phyloP scores from a whole-genome alignment of 352 stramenopile species.

The Pythium coloratum region DNA sequence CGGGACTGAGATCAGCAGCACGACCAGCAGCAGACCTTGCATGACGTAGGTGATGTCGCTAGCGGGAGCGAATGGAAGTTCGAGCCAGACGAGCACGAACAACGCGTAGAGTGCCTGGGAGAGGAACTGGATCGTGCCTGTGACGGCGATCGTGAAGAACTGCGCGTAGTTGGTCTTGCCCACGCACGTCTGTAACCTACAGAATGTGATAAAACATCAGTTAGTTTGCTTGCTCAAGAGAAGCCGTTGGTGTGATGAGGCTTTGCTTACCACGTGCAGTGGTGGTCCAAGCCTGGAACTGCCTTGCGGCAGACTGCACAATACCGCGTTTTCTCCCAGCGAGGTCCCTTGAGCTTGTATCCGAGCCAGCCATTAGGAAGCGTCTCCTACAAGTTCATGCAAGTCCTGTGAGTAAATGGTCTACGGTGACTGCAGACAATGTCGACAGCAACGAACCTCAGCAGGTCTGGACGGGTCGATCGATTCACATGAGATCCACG shows the following conservation, averaged over 20 bases:
- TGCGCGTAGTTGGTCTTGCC: slow-evolving; percentile 83
- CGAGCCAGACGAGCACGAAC: slow-evolving; percentile 57
- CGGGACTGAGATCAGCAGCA: slow-evolving; percentile 66
- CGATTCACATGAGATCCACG: slow-evolving; percentile 72
- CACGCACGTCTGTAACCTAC: slow-evolving; percentile 82
- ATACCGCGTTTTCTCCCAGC: slow-evolving; percentile 83
- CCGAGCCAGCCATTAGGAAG: slow-evolving; percentile 65
- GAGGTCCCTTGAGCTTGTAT: slow-evolving; percentile 55
- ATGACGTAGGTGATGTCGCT: slow-evolving; percentile 34
- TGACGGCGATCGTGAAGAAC: slow-evolving; percentile 83
- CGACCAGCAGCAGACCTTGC: slow-evolving; percentile 47
- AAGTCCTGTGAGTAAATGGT: background rate
- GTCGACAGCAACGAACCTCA: slow-evolving; percentile 23
- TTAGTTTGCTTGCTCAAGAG: background rate
- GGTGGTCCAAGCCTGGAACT: slow-evolving; percentile 79
- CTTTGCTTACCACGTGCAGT: slow-evolving; percentile 72
- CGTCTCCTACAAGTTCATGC: slow-evolving; percentile 21
- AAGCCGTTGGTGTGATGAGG: background rate
- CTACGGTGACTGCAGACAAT: slow-evolving; percentile 3
- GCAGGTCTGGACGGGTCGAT: slow-evolving; percentile 60
- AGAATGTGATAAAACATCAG: slow-evolving; percentile 2
- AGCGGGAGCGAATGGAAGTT: slow-evolving; percentile 34
- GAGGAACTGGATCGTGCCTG: slow-evolving; percentile 66
- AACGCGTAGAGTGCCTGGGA: slow-evolving; percentile 54
- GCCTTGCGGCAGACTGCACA: slow-evolving; percentile 79